These are phyloP conservation scores for Rubus idaeus DNA, from an alignment of 306 rosid species.

Conservation along the genomic window DNA sequence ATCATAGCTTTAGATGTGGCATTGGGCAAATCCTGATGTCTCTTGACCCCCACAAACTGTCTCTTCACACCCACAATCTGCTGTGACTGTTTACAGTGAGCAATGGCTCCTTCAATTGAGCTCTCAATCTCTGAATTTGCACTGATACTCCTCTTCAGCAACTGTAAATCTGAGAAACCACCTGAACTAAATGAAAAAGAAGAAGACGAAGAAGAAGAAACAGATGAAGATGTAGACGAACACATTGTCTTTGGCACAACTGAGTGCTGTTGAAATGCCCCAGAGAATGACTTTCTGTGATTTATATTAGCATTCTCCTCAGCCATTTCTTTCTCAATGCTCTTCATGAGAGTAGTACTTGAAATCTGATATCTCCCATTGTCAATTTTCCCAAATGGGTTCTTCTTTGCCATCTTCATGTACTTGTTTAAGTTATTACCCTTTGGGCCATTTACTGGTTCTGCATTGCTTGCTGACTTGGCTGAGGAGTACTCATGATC, in stretches of 20 bases:
- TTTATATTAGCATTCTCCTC: conserved; percentile 35
- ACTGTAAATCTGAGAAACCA: conserved; percentile 53
- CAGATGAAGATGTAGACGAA: conserved; percentile 69
- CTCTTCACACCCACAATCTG: conserved; percentile 28
- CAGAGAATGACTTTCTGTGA: conserved; percentile 80
- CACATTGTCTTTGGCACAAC: conserved; percentile 36
- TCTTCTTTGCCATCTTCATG: conserved; percentile 41
- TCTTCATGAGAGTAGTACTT: conserved; percentile 40
- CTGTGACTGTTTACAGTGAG: conserved; percentile 85
- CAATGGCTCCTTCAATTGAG: conserved; percentile 92
- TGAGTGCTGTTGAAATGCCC: conserved; percentile 63
- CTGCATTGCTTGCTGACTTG: conserved; percentile 42
- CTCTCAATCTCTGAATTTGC: conserved; percentile 66
- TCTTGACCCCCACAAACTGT: conserved; percentile 40
- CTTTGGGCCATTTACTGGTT: conserved; percentile 27
- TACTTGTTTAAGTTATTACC: conserved; percentile 36
- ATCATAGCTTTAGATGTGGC: conserved; percentile 2
- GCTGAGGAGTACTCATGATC: conserved; percentile 41
- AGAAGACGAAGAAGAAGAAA: conserved; percentile 72
- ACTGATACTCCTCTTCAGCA: conserved; percentile 69
- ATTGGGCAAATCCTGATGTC: conserved; percentile 27
- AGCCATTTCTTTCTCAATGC: conserved; percentile 43
- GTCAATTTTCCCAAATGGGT: conserved; percentile 47
- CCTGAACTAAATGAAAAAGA: conserved; percentile 77
- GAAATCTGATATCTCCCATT: conserved; percentile 36